phyloP scores from a whole-genome alignment of 2,329 filamentous ascomycete species.

The Drechslerella dactyloides region DNA sequence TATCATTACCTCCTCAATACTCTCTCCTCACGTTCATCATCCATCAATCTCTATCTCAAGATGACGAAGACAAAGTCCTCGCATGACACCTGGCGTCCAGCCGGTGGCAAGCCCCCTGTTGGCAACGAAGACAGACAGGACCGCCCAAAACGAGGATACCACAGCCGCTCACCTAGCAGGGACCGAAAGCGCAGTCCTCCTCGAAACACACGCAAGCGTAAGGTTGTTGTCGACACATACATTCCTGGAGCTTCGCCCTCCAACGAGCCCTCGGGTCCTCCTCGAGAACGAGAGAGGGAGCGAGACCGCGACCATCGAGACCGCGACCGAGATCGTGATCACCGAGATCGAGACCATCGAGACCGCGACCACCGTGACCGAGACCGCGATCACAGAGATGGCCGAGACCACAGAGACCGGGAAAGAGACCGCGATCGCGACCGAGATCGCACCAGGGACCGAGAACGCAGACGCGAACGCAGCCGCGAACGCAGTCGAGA shows the following conservation, averaged over 20 bases:
- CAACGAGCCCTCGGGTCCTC: constrained; percentile 15
- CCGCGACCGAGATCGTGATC: background rate
- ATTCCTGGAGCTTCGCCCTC: constrained; percentile 33
- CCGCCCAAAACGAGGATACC: constrained; percentile 29
- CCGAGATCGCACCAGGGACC: constrained; percentile 1
- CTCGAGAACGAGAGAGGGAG: constrained; percentile 33
- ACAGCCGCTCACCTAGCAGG: constrained; percentile 34
- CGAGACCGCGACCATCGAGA: constrained; percentile 1
- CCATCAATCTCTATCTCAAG: background rate
- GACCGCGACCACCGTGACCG: background rate
- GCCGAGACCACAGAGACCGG: background rate
- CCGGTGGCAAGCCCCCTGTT: constrained; percentile 22
- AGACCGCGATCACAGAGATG: background rate
- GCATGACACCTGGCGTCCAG: constrained; percentile 42
- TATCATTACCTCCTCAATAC: background rate
- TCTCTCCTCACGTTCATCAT: background rate
- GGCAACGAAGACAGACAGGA: constrained; percentile 29
- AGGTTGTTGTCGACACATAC: constrained; percentile 38
- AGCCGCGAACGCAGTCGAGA: constrained; percentile 32
- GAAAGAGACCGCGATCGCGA: background rate
- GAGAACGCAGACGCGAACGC: constrained; percentile 20
- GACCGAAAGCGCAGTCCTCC: constrained; percentile 37
- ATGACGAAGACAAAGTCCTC: constrained; percentile 41
- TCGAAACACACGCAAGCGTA: constrained; percentile 38
- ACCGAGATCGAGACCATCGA: background rate